Conservation (phyloP, 2,329 filamentous ascomycete genomes). For the Beauveria scarabaeidicola region DNA sequence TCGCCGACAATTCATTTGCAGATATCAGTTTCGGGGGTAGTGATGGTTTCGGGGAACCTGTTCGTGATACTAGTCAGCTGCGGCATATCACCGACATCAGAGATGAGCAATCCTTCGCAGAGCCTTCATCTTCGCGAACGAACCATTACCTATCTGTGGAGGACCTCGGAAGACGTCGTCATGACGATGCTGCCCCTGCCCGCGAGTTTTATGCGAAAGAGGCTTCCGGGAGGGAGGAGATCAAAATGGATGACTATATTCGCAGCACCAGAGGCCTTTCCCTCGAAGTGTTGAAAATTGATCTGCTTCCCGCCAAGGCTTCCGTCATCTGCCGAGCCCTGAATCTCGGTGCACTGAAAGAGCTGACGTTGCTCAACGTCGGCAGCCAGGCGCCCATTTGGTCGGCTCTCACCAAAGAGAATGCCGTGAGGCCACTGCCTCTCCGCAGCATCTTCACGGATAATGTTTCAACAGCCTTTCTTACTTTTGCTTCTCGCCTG, state of each 20-base stretch:
- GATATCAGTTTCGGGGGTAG: not conserved
- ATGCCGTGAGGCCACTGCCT: constrained; percentile 40
- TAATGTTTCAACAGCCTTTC: constrained; percentile 47
- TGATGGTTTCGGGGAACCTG: not conserved
- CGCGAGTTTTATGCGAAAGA: not conserved
- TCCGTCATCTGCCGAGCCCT: constrained; percentile 47
- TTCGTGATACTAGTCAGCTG: not conserved
- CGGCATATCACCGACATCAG: not conserved
- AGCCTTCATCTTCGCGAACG: not conserved
- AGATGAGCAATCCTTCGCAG: not conserved
- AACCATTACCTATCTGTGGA: not conserved
- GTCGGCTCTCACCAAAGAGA: constrained; percentile 46
- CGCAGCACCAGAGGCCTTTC: constrained; percentile 49
- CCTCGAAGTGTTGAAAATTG: constrained; percentile 45
- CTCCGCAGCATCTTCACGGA: constrained; percentile 55
- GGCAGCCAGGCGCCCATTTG: constrained; percentile 54
- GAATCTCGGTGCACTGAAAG: constrained; percentile 47
- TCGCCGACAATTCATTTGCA: not conserved
- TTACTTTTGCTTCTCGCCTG: constrained; percentile 45
- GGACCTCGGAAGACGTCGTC: not conserved
- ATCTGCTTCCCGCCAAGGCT: constrained; percentile 52
- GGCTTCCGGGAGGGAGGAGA: not conserved
- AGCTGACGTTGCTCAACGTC: constrained; percentile 54
- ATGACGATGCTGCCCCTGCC: not conserved
- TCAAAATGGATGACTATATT: constrained; percentile 42